Percentiles rank a stretch among this genome's conserved stretches.
Conservation (phyloP, 2,329 filamentous ascomycete species). For the Zymoseptoria brevis region DNA sequence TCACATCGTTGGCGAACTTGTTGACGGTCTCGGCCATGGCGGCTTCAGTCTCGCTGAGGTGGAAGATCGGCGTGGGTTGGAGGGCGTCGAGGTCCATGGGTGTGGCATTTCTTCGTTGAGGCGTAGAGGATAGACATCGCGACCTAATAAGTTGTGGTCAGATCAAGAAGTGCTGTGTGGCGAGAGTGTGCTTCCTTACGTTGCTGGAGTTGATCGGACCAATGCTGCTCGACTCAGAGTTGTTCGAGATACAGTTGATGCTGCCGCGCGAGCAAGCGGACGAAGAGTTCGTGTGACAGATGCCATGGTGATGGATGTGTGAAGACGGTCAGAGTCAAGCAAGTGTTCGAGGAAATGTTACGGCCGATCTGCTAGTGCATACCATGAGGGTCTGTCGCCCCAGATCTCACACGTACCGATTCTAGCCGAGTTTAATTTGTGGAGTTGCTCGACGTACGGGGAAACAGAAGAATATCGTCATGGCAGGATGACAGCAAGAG, state of each 20-base stretch:
- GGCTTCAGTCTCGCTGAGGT: conserved; percentile 80
- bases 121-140: conserved; percentile 38
- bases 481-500: background rate
- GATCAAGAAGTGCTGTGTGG: background rate
- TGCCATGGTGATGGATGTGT: conserved; percentile 19
- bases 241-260: conserved; percentile 15
- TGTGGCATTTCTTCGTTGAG: conserved; percentile 32
- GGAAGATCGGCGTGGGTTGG: conserved; percentile 84
- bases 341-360: background rate
- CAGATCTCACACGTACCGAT: background rate
- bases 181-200: conserved; percentile 4
- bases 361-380: background rate
- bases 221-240: conserved; percentile 12
- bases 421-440: background rate
- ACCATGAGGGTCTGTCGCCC: background rate
- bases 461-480: background rate
- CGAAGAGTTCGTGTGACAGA: conserved; percentile 27
- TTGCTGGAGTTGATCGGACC: conserved; percentile 9
- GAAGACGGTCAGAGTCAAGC: background rate
- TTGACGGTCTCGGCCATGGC: conserved; percentile 85
- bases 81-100: conserved; percentile 60
- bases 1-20: conserved; percentile 82
- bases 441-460: background rate
- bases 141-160: conserved; percentile 9
- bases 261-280: conserved; percentile 27